Evolutionary conservation across 768 basidiomycete species (phyloP), one percentile per base, ranked within the genome.

Genomic region (Lyophyllum semitale): DNA sequence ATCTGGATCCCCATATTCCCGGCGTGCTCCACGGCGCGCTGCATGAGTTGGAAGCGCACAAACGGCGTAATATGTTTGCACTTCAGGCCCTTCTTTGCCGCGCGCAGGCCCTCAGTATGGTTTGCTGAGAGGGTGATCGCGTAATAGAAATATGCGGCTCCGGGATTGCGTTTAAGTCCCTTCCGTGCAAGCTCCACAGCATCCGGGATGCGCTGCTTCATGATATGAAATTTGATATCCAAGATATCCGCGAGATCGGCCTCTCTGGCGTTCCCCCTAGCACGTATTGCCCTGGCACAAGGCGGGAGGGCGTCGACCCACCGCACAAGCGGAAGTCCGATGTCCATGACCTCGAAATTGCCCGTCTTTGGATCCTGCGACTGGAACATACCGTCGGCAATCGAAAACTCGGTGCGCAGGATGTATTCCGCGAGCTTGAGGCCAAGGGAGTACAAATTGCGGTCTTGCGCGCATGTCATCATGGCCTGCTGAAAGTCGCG

Each of bases 11-110:
- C 86, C 64, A 87, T 70, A 52, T 83, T 76, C 1, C 79, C 80
- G 1, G 86, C 84, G 59, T 84, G 83, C 59, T 81, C 80, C 3
- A 84, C 78, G 0, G 84, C 81, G n/a, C 86, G 79, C 58, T 84
- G 81, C 69, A 84, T 74, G 64, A 88, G 66, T 63, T 78, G 78
- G 53, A 77, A 79, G 40, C 76, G 77, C 6, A 88, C 66, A 55
- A 87, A 89, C 2, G 81, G 77, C 13, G 84, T 78, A 13, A 74
- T 77, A 15, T 73, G 64, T 55, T 75, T 76, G 71, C 82, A 80
- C 63, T 83, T 85, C 60, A 88, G 57, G 1, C 87, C 87, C 63
- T 88, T 83, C 74, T 88, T 87, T 57, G 84, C 81, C 0, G 78
- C 83, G 8, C 83, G 77, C 23, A 88, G 71, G 1, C 83, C 85